Conservation (phyloP, 257 asterid genomes). For the Mentha longifolia region DNA sequence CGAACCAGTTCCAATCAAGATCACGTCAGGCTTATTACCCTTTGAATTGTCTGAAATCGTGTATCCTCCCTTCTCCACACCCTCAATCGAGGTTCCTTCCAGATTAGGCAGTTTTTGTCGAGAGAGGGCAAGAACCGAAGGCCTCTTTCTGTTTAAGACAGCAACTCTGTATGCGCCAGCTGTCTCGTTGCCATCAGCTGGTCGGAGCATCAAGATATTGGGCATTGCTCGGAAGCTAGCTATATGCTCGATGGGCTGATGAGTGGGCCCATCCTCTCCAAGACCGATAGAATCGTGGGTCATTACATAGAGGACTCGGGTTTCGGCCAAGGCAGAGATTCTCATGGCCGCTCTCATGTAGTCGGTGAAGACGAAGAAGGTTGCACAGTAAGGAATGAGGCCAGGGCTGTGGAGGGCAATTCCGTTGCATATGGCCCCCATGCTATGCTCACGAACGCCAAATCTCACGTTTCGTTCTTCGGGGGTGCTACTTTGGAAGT, state of each 20-base stretch:
- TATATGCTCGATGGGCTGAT: slow-evolving; percentile 79
- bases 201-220: slow-evolving; percentile 77
- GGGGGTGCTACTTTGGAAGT: slow-evolving; percentile 76
- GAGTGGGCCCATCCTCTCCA: slow-evolving; percentile 89
- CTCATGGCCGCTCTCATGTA: slow-evolving; percentile 95
- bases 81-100: slow-evolving; percentile 73
- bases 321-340: slow-evolving; percentile 71
- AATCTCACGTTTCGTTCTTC: slow-evolving; percentile 77
- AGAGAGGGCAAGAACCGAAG: slow-evolving; percentile 78
- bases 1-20: slow-evolving; percentile 79
- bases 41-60: slow-evolving; percentile 63
- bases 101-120: slow-evolving; percentile 76
- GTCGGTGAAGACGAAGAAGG: slow-evolving; percentile 90
- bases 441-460: slow-evolving; percentile 82
- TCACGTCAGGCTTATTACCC: slow-evolving; percentile 71
- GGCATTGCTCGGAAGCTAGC: slow-evolving; percentile 90
- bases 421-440: slow-evolving; percentile 91
- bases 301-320: slow-evolving; percentile 80
- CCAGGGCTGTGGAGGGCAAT: slow-evolving; percentile 83
- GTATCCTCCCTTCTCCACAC: slow-evolving; percentile 73
- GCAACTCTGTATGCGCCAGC: slow-evolving; percentile 85
- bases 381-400: slow-evolving; percentile 80
- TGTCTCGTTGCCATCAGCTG: slow-evolving; percentile 91
- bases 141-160: slow-evolving; percentile 66
- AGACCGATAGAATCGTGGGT: slow-evolving; percentile 87